Conservation (phyloP, 75 land plant genomes). For the Pseudotsuga menziesii region DNA sequence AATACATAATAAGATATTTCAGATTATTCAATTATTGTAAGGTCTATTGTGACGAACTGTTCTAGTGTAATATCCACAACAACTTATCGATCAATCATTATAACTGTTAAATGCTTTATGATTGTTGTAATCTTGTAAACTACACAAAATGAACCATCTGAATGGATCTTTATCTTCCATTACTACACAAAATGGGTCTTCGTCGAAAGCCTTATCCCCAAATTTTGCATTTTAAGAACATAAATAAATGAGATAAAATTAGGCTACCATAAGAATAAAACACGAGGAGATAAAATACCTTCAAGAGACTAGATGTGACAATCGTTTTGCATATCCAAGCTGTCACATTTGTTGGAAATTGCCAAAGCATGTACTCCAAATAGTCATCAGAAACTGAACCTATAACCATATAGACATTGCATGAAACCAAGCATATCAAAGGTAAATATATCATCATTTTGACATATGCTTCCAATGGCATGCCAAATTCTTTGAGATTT, state of each 20-base stretch:
- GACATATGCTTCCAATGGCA: neutral
- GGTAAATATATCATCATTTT: slow-evolving; percentile 2
- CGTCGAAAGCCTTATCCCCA: too few relatives aligned
- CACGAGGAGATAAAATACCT: slow-evolving; percentile 33
- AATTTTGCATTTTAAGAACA: neutral
- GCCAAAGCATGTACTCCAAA: slow-evolving; percentile 89
- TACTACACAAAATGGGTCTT: too few relatives aligned
- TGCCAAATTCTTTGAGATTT: neutral
- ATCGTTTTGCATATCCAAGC: slow-evolving; percentile 96
- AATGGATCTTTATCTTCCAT: neutral
- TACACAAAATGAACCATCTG: neutral
- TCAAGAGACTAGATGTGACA: slow-evolving; percentile 94
- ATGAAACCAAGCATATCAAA: neutral
- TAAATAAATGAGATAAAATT: neutral
- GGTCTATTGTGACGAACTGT: too few relatives aligned
- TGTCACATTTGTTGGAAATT: slow-evolving; percentile 97
- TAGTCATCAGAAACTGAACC: slow-evolving; percentile 96
- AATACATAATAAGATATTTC: too few relatives aligned
- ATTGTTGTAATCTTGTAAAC: neutral
- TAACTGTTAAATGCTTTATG: too few relatives aligned
- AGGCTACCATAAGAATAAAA: neutral
- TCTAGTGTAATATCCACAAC: too few relatives aligned
- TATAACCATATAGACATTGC: slow-evolving; percentile 24
- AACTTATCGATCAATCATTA: too few relatives aligned
- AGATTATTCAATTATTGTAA: too few relatives aligned